These are phyloP conservation scores for Fusarium sp. DNA, from an alignment of 2,329 filamentous ascomycete species.

Conservation along the genomic window DNA sequence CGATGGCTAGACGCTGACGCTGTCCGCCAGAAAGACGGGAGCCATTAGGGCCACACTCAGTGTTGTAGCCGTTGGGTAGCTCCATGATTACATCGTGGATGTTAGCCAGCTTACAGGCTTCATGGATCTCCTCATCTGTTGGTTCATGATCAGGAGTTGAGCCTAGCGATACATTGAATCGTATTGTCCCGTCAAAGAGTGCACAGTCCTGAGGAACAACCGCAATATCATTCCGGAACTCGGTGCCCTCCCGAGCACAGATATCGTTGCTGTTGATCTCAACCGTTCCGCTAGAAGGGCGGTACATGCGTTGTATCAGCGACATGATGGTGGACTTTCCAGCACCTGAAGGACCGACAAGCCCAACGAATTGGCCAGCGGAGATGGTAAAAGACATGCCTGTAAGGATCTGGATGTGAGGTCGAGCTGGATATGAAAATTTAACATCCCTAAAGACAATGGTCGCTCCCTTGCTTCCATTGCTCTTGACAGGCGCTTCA, in stretches of 20 bases:
- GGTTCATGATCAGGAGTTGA: conserved; percentile 63
- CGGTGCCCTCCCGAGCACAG: conserved; percentile 50
- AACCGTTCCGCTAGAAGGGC: conserved; percentile 52
- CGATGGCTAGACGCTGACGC: conserved; percentile 80
- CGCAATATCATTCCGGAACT: conserved; percentile 63
- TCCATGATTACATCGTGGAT: conserved; percentile 74
- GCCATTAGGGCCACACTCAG: conserved; percentile 75
- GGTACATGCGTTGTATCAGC: conserved; percentile 61
- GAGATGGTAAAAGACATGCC: conserved; percentile 65
- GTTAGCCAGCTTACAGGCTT: conserved; percentile 73
- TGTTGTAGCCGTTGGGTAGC: conserved; percentile 73
- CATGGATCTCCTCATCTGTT: conserved; percentile 68
- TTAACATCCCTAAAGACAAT: conserved; percentile 67
- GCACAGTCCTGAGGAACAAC: conserved; percentile 67
- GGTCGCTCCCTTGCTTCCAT: conserved; percentile 50
- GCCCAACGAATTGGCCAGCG: conserved; percentile 68
- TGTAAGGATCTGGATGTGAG: conserved; percentile 65
- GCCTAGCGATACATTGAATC: conserved; percentile 66
- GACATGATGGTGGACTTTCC: conserved; percentile 74
- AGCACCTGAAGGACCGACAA: conserved; percentile 72
- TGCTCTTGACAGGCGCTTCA: conserved; percentile 39
- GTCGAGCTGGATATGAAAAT: conserved; percentile 73
- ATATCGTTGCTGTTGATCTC: conserved; percentile 59
- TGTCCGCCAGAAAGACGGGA: conserved; percentile 82
- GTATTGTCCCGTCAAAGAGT: conserved; percentile 66